These are phyloP conservation scores for Tremellales sp. DNA, from an alignment of 1,284 basidiomycete genomes.

Conservation along the genomic window DNA sequence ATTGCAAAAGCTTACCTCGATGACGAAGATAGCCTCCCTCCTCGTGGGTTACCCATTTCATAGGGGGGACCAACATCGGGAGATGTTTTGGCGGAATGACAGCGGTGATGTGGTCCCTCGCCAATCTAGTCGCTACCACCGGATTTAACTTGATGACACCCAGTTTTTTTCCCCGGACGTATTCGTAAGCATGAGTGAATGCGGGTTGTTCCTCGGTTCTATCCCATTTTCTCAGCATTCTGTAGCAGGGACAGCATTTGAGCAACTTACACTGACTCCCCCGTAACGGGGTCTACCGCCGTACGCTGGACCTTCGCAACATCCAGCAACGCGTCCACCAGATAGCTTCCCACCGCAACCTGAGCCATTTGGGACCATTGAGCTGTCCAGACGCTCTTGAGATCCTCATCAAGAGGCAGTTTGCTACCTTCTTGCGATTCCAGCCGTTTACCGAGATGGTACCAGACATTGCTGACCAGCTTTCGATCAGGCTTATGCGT, in stretches of 20 bases:
- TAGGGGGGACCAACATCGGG: constrained; percentile 91
- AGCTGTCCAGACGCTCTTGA: constrained; percentile 64
- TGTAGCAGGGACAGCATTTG: constrained; percentile 3
- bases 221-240: constrained; percentile 10
- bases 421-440: constrained; percentile 9
- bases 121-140: constrained; percentile 70
- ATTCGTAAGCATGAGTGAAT: constrained; percentile 90
- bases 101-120: constrained; percentile 69
- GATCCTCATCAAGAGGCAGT: constrained; percentile 58
- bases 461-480: constrained; percentile 30
- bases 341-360: constrained; percentile 74
- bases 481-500: constrained; percentile 33
- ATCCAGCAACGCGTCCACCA: constrained; percentile 80
- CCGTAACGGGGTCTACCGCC: constrained; percentile 57
- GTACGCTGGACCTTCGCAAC: constrained; percentile 72
- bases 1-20: constrained; percentile 54
- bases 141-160: constrained; percentile 88
- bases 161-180: constrained; percentile 83
- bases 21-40: constrained; percentile 82
- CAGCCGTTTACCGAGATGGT: constrained; percentile 52
- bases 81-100: constrained; percentile 88
- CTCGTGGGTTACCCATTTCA: constrained; percentile 76
- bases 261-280: constrained; percentile 56
- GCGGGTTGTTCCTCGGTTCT: constrained; percentile 83
- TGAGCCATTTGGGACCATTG: constrained; percentile 76